These are phyloP conservation scores for Eucalyptus cladocalyx DNA, from an alignment of 345 rosid species.

Conservation along the genomic window DNA sequence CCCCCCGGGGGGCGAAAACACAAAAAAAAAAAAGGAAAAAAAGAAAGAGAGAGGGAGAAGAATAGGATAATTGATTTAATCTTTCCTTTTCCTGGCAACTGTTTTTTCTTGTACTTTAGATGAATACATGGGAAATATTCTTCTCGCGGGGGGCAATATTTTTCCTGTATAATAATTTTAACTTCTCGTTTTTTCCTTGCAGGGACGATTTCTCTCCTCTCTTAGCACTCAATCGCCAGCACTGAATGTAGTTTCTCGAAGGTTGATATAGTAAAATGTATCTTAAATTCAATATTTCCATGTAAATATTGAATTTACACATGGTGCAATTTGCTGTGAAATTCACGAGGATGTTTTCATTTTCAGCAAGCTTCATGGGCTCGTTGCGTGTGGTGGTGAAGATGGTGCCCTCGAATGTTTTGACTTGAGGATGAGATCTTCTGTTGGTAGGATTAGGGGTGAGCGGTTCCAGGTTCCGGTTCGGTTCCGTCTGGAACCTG, in stretches of 20 bases:
- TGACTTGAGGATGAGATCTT: constrained; percentile 72
- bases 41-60: neutral
- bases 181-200: neutral
- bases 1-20: too few species aligned
- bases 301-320: neutral
- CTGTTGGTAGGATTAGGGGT: constrained; percentile 86
- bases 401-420: constrained; percentile 96
- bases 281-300: neutral
- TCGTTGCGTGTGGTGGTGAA: constrained; percentile 97
- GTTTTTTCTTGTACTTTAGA: neutral
- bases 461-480: too few species aligned
- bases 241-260: constrained; percentile 80
- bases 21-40: neutral
- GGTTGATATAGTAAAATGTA: constrained; percentile 23
- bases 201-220: constrained; percentile 83
- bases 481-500: too few species aligned
- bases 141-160: neutral
- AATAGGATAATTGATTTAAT: neutral
- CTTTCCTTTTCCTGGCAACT: neutral
- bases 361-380: constrained; percentile 72
- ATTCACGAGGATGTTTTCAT: neutral
- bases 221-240: constrained; percentile 80
- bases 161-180: neutral
- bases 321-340: neutral
- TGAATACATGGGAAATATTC: neutral